A percentile compares a stretch with the other conserved stretches of the same genome.
These are phyloP conservation scores for Kluyveromyces nonfermentans DNA, from an alignment of 805 yeast species.

Conservation along the genomic window DNA sequence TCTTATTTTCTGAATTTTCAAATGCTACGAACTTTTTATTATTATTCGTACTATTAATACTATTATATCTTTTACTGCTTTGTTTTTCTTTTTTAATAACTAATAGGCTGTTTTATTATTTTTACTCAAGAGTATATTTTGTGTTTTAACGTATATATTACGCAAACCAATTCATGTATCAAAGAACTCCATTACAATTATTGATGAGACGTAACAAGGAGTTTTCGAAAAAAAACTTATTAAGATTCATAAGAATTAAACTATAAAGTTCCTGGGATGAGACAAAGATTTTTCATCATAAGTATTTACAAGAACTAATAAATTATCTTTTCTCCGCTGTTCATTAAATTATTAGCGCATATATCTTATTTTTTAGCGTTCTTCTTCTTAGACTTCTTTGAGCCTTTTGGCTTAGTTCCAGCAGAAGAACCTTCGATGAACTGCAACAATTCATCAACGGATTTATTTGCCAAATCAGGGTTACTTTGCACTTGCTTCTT, in stretches of 20 bases:
- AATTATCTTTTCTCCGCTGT: background rate
- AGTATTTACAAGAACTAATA: constrained; percentile 3
- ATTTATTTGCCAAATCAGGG: constrained; percentile 51
- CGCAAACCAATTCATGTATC: background rate
- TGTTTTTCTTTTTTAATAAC: background rate
- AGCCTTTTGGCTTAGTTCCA: constrained; percentile 23
- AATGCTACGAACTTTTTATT: background rate
- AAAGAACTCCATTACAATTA: no score
- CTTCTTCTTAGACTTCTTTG: constrained; percentile 20
- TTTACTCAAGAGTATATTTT: background rate
- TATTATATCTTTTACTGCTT: background rate
- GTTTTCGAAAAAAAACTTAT: background rate
- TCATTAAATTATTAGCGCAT: background rate
- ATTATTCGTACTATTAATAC: background rate
- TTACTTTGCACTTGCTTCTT: constrained; percentile 26
- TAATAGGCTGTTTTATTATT: background rate
- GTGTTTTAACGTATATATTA: background rate
- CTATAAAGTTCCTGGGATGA: background rate
- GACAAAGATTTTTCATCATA: background rate
- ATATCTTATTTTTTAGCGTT: constrained; percentile 13
- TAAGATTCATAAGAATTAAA: background rate
- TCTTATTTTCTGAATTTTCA: background rate
- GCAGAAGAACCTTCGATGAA: constrained; percentile 54
- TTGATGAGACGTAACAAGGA: no score
- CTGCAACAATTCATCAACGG: constrained; percentile 62